Base-by-base conservation (phyloP, 139 green algal species). In the Pycnococcus provasolii region DNA sequence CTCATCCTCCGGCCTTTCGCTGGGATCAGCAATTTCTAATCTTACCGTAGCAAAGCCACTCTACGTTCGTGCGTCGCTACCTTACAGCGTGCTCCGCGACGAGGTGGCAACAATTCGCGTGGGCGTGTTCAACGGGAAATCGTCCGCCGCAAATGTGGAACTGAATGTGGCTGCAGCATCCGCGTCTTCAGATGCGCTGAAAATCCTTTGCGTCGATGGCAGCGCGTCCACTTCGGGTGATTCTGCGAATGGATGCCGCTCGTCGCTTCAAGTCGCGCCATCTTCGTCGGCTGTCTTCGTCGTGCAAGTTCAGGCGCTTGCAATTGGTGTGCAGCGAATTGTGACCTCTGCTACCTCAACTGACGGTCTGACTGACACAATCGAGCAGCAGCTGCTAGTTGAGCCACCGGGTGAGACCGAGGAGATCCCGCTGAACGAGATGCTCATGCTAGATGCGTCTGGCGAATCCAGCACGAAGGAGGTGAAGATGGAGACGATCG, bases 11-110 rank as follows among this genome's bases (percentile, higher is more conserved):
- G 26, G 26, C 26, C 26, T 26, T 26, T 26, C 26, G 26, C 26
- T 26, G 26, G 26, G 26, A 26, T 26, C 26, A 26, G 26, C 26
- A 26, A 26, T 26, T 26, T 50, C 67, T 3, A 26, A 67, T 37
- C 13, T 67, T 43, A 41, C 8, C 26, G 67, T 73, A 1, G 47
- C 53, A 5, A 66, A 67, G 45, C 45, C 45, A 15, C 58, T 73
- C 1, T 73, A 68, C 58, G 26, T 73, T 0, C 40, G 11, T 15
- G 15, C 53, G 2, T 61, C 60, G 3, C 41, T 73, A 44, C 67
- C 67, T 6, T 73, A 68, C 45, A 54, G 40, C 44, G 50, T 60
- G 15, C 9, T 53, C 11, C 57, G 67, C 26, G 58, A 50, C 9
- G 67, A 73, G 59, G 59, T 6, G 4, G 43, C 61, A 7, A 39